Base-by-base conservation (phyloP, 1,284 basidiomycete genomes). In the Leucoagaricus sp. region DNA sequence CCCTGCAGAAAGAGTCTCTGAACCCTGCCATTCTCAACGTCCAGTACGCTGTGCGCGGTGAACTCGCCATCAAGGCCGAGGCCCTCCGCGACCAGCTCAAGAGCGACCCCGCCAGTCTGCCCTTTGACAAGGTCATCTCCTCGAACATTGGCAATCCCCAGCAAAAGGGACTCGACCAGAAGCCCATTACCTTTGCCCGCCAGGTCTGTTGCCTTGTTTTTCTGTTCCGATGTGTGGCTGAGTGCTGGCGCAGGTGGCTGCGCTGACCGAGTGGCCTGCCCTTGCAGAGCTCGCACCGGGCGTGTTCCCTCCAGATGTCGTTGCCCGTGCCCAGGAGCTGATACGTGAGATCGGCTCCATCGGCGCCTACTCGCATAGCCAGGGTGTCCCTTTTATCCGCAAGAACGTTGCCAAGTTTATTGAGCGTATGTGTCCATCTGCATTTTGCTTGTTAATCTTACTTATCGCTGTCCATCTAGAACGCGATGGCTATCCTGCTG, bases 91-190 rank as follows among this genome's bases (percentile, higher is more conserved):
- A 86, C 50, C 73, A 79, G 64, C 84, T 96, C 65, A 82, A 85
- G 67, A 72, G 80, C 36, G 72, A 74, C 7, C 71, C 79, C 58
- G 75, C 85, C 58, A 75, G 77, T 21, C 81, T 98, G 17, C 93
- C 94, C 21, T 99, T 98, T 71, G 83, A 87, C 68, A 86, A 87
- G 64, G 83, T 99, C 72, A 94, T 98, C 69, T 93, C 87, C 23
- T 94, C 94, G 63, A 99, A 99, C 76, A 99, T 99, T 58, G 96
- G 96, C 8, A 99, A 99, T 71, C 96, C 96, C 0, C 96, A 99
- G 75, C 96, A 98, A 74, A 89, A 89, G 68, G 94, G 93, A 1
- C 81, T 99, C 44, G 89, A 98, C 71, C 97, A 99, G 72, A 85
- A 88, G 21, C 94, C 96, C 1, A 85, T 99, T 60, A 98, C 96